These are phyloP conservation scores for Mytilinidion resinicola DNA, from an alignment of 495 filamentous ascomycete genomes.

Conservation along the genomic window DNA sequence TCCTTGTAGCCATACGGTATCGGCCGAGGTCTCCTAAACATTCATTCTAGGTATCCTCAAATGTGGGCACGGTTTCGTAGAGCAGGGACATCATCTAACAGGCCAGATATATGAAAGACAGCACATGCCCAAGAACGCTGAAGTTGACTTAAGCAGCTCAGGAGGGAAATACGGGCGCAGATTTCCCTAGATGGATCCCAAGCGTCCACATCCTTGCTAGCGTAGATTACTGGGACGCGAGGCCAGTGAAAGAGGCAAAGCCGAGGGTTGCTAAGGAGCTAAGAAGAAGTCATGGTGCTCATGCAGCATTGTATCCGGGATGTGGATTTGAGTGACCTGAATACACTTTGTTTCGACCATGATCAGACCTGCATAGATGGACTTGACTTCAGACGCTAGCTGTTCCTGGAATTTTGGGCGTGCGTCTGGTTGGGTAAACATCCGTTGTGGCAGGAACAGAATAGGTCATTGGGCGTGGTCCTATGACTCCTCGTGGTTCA, in stretches of 20 bases:
- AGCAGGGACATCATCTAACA: conserved; percentile 66
- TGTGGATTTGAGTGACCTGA: conserved; percentile 62
- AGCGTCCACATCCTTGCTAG: conserved; percentile 80
- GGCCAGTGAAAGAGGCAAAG: conserved; percentile 51
- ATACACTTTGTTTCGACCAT: conserved; percentile 79
- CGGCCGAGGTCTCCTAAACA: conserved; percentile 70
- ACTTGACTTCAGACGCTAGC: conserved; percentile 44
- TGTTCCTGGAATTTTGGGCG: conserved; percentile 27
- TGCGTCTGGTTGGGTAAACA: conserved; percentile 29
- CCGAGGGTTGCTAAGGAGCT: conserved; percentile 67
- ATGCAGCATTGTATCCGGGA: conserved; percentile 42
- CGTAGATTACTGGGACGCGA: conserved; percentile 70
- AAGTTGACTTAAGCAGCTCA: too few relatives aligned
- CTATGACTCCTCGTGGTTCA: too few relatives aligned
- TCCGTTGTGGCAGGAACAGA: too few relatives aligned
- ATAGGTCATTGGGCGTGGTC: too few relatives aligned
- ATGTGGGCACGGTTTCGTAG: conserved; percentile 63
- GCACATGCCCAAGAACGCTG: too few relatives aligned
- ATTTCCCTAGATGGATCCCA: conserved; percentile 75
- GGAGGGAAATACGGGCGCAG: too few relatives aligned
- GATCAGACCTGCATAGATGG: conserved; percentile 68
- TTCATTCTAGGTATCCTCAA: conserved; percentile 80
- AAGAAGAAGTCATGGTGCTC: conserved; percentile 52
- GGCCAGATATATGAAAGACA: conserved; percentile 72
- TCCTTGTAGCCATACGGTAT: conserved; percentile 73